Percentiles rank a stretch among this genome's conserved stretches.
These are phyloP conservation scores for Skeletonema marinoi DNA, from an alignment of 108 stramenopile genomes.

Conservation along the genomic window DNA sequence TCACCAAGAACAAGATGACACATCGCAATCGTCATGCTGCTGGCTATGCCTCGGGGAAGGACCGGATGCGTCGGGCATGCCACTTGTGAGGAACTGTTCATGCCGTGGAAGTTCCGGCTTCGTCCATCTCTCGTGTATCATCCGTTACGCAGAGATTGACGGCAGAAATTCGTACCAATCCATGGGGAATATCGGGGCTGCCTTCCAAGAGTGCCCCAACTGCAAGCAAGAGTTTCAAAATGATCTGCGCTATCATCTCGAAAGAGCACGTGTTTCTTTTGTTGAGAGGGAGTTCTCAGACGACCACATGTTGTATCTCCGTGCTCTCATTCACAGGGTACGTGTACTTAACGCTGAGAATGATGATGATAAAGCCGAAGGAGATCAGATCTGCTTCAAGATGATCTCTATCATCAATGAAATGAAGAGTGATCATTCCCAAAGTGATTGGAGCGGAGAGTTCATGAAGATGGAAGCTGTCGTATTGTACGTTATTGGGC, in stretches of 20 bases:
- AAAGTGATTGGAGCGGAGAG: neutral
- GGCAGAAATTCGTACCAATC: neutral
- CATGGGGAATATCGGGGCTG: neutral
- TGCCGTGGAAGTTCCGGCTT: constrained; percentile 1
- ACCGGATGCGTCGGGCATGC: neutral
- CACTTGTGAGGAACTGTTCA: constrained; percentile 3
- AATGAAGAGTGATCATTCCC: neutral
- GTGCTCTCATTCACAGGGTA: neutral
- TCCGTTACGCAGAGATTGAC: neutral
- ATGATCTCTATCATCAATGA: neutral
- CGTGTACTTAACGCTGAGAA: neutral
- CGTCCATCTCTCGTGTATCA: constrained; percentile 2
- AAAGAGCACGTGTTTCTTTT: neutral
- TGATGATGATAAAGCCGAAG: neutral
- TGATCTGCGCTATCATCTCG: neutral
- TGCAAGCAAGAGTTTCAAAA: neutral
- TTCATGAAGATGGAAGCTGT: constrained; percentile 2
- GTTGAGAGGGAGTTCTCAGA: neutral
- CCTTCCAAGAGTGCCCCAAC: neutral
- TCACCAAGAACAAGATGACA: too few relatives aligned
- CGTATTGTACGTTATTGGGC: neutral
- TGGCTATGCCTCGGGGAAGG: constrained; percentile 2
- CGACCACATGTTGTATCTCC: neutral
- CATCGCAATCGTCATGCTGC: neutral
- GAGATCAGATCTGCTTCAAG: neutral